Conservation (phyloP, 2,329 filamentous ascomycete genomes). For the Fusarium verrucosum region DNA sequence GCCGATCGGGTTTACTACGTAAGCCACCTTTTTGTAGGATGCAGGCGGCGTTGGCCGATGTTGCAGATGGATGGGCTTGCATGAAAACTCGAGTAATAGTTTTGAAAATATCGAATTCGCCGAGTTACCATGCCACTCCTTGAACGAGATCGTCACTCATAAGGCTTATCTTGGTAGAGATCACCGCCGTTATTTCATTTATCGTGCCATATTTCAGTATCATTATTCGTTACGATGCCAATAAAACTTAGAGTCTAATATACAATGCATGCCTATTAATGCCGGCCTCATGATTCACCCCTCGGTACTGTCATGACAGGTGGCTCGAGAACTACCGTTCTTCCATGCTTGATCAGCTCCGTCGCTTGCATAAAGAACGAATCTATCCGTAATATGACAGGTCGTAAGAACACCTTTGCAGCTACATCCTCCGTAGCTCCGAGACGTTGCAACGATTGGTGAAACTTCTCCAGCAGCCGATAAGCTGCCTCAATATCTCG, state of each 20-base stretch:
- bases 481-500: constrained; percentile 50
- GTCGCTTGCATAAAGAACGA: constrained; percentile 53
- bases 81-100: constrained; percentile 1
- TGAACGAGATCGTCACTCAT: background rate
- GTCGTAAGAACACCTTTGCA: constrained; percentile 48
- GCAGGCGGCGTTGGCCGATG: background rate
- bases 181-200: background rate
- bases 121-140: background rate
- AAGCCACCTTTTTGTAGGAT: background rate
- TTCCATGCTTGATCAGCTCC: constrained; percentile 39
- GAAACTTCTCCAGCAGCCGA: constrained; percentile 50
- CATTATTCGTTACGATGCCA: constrained; percentile 15
- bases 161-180: background rate
- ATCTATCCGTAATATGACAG: constrained; percentile 51
- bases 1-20: constrained; percentile 2
- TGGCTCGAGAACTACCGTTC: constrained; percentile 26
- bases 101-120: background rate
- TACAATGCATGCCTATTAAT: background rate
- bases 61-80: background rate
- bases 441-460: constrained; percentile 50
- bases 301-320: constrained; percentile 15
- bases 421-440: constrained; percentile 45
- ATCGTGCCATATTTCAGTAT: background rate
- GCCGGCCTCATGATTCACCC: background rate
- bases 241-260: background rate